phyloP scores from a whole-genome alignment of 352 stramenopile genomes.

The Saprolegnia diclina region DNA sequence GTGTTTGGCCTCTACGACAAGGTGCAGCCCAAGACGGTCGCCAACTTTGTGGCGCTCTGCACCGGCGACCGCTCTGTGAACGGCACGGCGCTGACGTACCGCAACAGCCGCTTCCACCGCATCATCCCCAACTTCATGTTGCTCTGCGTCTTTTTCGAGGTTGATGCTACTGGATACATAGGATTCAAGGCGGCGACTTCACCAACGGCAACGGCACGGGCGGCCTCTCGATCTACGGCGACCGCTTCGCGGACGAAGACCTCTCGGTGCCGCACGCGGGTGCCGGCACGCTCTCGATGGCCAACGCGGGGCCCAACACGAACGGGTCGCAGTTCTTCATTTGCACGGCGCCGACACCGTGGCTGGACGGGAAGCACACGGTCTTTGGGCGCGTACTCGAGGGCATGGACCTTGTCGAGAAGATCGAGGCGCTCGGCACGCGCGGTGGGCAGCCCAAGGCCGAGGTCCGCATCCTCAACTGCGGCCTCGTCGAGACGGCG shows the following conservation, averaged over 20 bases:
- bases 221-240: slow-evolving; percentile 94
- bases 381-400: slow-evolving; percentile 92
- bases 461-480: slow-evolving; percentile 90
- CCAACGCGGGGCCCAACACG: slow-evolving; percentile 82
- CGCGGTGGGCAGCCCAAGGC: slow-evolving; percentile 83
- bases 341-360: slow-evolving; percentile 91
- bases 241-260: slow-evolving; percentile 90
- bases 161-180: slow-evolving; percentile 25
- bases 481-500: slow-evolving; percentile 38
- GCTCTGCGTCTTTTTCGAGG: slow-evolving; percentile 19
- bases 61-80: slow-evolving; percentile 47
- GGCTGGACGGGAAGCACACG: slow-evolving; percentile 95
- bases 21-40: slow-evolving; percentile 67
- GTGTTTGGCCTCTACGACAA: slow-evolving; percentile 75
- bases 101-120: slow-evolving; percentile 91
- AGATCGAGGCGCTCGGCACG: slow-evolving; percentile 67
- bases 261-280: slow-evolving; percentile 61
- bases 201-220: slow-evolving; percentile 89
- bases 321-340: slow-evolving; percentile 97
- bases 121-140: slow-evolving; percentile 96
- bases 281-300: slow-evolving; percentile 81
- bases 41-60: slow-evolving; percentile 77
- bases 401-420: slow-evolving; percentile 90
- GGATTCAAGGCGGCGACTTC: slow-evolving; percentile 93
- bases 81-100: slow-evolving; percentile 89